phyloP scores from a whole-genome alignment of 352 stramenopile species.

The Globisporangium abappressorium region DNA sequence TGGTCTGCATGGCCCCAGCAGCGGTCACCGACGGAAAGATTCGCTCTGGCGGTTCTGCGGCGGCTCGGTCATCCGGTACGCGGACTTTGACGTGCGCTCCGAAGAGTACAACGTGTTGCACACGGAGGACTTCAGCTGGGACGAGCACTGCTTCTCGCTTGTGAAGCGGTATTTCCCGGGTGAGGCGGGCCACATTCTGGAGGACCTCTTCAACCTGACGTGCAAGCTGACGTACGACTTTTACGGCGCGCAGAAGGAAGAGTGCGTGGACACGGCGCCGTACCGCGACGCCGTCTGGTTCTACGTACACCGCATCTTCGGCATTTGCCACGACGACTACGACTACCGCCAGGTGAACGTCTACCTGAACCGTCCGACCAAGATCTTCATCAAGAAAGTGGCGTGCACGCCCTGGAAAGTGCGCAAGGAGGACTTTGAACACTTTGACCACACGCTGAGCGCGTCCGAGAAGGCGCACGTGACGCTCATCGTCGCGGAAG shows the following conservation, averaged over 20 bases:
- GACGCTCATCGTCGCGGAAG: conserved; percentile 77
- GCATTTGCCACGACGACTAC: conserved; percentile 88
- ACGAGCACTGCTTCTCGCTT: conserved; percentile 86
- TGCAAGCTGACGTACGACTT: conserved; percentile 82
- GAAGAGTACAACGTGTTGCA: conserved; percentile 79
- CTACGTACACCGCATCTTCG: conserved; percentile 86
- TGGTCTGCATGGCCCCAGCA: conserved; percentile 32
- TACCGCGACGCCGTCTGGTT: conserved; percentile 87
- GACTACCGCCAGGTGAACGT: conserved; percentile 84
- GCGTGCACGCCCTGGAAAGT: conserved; percentile 85
- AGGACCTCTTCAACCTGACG: conserved; percentile 87
- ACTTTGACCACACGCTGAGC: conserved; percentile 79
- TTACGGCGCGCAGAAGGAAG: conserved; percentile 56
- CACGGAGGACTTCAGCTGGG: conserved; percentile 88
- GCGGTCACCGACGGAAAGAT: conserved; percentile 40
- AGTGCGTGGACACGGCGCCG: conserved; percentile 69
- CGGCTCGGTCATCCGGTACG: conserved; percentile 73
- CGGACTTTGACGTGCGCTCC: conserved; percentile 85
- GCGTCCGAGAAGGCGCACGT: conserved; percentile 85
- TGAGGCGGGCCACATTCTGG: conserved; percentile 76
- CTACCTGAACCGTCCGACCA: conserved; percentile 79
- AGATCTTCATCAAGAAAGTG: conserved; percentile 87
- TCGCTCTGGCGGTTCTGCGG: conserved; percentile 84
- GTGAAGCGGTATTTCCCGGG: conserved; percentile 83
- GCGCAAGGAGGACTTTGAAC: conserved; percentile 72